phyloP scores from a whole-genome alignment of 1,284 basidiomycete species.

The Cryptococcus maquisensis region DNA sequence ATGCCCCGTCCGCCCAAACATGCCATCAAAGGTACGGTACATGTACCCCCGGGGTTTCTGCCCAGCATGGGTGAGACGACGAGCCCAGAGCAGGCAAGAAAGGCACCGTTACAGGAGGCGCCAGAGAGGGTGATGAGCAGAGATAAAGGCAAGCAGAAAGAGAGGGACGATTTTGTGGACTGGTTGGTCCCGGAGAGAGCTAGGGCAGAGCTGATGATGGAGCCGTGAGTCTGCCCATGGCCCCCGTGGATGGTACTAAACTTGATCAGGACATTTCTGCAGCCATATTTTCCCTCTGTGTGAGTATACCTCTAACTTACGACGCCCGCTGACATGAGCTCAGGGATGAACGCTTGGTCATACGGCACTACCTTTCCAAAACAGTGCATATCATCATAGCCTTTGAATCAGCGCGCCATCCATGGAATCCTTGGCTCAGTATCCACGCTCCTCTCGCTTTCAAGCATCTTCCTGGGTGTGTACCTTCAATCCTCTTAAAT shows the following conservation, averaged over 20 bases:
- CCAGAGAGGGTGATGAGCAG: too few relatives aligned
- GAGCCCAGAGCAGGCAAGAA: neutral
- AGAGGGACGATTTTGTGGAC: constrained; percentile 20
- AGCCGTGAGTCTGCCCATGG: constrained; percentile 31
- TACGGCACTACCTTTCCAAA: constrained; percentile 42
- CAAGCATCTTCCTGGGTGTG: constrained; percentile 36
- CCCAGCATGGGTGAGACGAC: neutral
- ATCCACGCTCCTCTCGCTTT: constrained; percentile 43
- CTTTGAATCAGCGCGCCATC: constrained; percentile 30
- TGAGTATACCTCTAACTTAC: constrained; percentile 14
- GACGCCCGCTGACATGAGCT: constrained; percentile 2
- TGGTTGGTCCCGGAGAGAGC: constrained; percentile 17
- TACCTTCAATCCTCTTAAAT: neutral
- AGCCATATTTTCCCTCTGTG: constrained; percentile 40
- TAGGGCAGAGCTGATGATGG: constrained; percentile 36
- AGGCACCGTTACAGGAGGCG: neutral
- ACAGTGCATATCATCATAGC: constrained; percentile 44
- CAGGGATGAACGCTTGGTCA: constrained; percentile 41
- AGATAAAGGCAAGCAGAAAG: constrained; percentile 19
- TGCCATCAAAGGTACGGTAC: constrained; percentile 10
- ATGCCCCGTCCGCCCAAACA: constrained; percentile 2
- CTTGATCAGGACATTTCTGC: constrained; percentile 30
- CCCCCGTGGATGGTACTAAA: neutral
- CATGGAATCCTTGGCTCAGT: constrained; percentile 44
- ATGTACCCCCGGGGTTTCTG: constrained; percentile 16